Evolutionary conservation across 768 basidiomycete species (phyloP).

Genomic region (Leccinum aurantiacum): DNA sequence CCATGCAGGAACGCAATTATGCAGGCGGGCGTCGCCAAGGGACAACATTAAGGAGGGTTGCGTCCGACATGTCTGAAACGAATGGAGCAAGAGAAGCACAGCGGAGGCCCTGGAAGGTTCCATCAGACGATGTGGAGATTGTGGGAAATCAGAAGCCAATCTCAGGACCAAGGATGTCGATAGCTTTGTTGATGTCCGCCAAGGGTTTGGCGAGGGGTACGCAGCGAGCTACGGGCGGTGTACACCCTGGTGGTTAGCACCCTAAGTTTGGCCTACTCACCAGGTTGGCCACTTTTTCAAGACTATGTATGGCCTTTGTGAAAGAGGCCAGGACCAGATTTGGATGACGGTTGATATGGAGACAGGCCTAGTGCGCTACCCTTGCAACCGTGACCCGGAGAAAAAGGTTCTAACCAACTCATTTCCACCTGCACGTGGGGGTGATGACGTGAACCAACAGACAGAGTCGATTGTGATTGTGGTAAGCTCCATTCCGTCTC

Average conservation of each 20-base stretch:
- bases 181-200: not conserved
- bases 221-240: not conserved
- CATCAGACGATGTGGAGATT: not conserved
- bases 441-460: not conserved
- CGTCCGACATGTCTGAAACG: too few relatives aligned
- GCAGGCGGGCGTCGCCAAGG: too few relatives aligned
- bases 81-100: not conserved
- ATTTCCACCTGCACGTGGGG: not conserved
- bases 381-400: too few relatives aligned
- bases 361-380: too few relatives aligned
- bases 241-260: not conserved
- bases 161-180: not conserved
- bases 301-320: too few relatives aligned
- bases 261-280: not conserved
- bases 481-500: not conserved
- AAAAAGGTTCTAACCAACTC: too few relatives aligned
- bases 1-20: too few relatives aligned
- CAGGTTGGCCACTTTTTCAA: too few relatives aligned
- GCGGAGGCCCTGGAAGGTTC: not conserved
- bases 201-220: not conserved
- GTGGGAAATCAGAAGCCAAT: not conserved
- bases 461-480: not conserved
- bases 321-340: not conserved
- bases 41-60: too few relatives aligned
- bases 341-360: too few relatives aligned